Conservation (phyloP, 2,329 filamentous ascomycete species). For the Knoxdaviesia proteae region DNA sequence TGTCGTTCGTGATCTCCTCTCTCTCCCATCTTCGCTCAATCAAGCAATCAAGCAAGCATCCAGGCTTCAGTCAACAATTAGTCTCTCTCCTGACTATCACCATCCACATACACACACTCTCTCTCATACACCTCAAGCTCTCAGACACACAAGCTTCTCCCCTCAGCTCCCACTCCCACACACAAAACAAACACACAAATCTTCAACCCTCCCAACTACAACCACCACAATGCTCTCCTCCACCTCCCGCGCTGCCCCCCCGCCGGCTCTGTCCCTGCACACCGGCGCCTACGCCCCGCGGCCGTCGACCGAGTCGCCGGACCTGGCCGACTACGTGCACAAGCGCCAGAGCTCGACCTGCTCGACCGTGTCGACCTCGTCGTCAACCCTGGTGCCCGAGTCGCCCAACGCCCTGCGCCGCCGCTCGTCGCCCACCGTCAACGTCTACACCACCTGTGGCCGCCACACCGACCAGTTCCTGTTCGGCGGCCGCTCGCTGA, state of each 20-base stretch:
- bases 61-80: no score
- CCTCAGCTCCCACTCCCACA: no score
- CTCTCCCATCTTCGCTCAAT: no score
- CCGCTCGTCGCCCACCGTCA: conserved; percentile 18
- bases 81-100: no score
- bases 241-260: no score
- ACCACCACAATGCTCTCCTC: conserved; percentile 1
- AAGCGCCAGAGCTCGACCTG: background rate
- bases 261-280: no score
- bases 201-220: background rate
- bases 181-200: no score
- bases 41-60: no score
- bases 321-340: background rate
- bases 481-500: conserved; percentile 25
- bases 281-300: no score
- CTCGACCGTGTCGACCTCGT: background rate
- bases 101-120: no score
- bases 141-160: background rate
- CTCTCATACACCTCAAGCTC: background rate
- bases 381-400: background rate
- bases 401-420: background rate
- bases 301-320: no score
- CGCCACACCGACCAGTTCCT: conserved; percentile 32
- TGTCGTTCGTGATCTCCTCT: no score
- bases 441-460: conserved; percentile 32